These are phyloP conservation scores for Aureobasidium sp. DNA, from an alignment of 2,329 filamentous ascomycete species.

Conservation along the genomic window DNA sequence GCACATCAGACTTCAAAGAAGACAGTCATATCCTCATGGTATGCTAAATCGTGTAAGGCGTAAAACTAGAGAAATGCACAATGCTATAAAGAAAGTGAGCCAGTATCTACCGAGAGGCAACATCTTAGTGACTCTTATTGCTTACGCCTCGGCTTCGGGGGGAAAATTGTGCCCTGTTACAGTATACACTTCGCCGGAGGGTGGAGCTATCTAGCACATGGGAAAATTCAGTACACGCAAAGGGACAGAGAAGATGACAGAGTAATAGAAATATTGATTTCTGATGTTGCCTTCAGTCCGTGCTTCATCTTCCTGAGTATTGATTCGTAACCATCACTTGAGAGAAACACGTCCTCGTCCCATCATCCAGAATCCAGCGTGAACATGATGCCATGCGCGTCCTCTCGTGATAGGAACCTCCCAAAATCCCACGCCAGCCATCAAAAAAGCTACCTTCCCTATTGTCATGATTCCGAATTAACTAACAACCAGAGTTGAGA, in stretches of 20 bases:
- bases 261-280: constrained; percentile 9
- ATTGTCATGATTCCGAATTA: not conserved
- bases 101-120: no score
- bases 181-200: no score
- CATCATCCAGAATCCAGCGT: constrained; percentile 7
- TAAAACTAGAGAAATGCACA: no score
- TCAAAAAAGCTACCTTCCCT: not conserved
- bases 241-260: not conserved
- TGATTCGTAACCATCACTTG: not conserved
- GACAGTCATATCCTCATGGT: not conserved
- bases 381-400: not conserved
- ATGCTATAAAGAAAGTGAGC: no score
- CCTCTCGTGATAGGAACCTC: not conserved
- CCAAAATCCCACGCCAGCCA: constrained; percentile 2
- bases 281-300: constrained; percentile 8
- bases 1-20: not conserved
- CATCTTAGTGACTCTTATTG: no score
- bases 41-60: no score
- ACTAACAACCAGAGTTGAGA: constrained; percentile 11
- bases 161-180: no score
- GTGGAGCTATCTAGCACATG: no score
- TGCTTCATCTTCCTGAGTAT: not conserved
- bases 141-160: no score
- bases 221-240: not conserved
- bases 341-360: not conserved